Conservation (phyloP, 805 yeast genomes). For the Lachancea lanzarotensis region DNA sequence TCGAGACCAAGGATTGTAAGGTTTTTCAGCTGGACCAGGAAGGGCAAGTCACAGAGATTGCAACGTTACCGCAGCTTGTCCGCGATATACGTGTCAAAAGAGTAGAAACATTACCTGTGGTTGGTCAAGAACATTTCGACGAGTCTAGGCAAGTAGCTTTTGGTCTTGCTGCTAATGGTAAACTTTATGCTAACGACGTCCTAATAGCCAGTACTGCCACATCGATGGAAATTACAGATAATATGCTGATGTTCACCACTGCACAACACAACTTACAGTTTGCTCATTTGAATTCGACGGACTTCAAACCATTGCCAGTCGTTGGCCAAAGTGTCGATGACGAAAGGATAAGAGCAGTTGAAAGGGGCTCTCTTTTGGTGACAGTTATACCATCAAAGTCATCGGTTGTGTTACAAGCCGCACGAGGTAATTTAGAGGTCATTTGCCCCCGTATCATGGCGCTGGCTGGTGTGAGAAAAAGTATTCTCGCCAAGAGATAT, state of each 20-base stretch:
- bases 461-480: slow-evolving; percentile 68
- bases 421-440: slow-evolving; percentile 93
- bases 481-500: slow-evolving; percentile 53
- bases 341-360: slow-evolving; percentile 84
- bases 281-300: slow-evolving; percentile 52
- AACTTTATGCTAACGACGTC: slow-evolving; percentile 55
- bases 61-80: slow-evolving; percentile 65
- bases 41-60: slow-evolving; percentile 31
- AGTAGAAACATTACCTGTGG: slow-evolving; percentile 21
- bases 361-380: slow-evolving; percentile 84
- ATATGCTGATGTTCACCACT: slow-evolving; percentile 74
- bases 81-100: slow-evolving; percentile 47
- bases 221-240: slow-evolving; percentile 65
- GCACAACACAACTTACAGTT: slow-evolving; percentile 81
- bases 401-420: slow-evolving; percentile 83
- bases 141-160: slow-evolving; percentile 41
- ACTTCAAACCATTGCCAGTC: slow-evolving; percentile 35
- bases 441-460: slow-evolving; percentile 91
- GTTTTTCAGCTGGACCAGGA: slow-evolving; percentile 39
- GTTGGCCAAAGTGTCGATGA: slow-evolving; percentile 42
- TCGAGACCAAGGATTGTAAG: slow-evolving; percentile 59
- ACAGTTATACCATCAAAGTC: slow-evolving; percentile 75
- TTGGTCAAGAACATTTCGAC: slow-evolving; percentile 25
- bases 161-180: slow-evolving; percentile 74
- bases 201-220: slow-evolving; percentile 71